Base-by-base conservation (phyloP, 345 rosid species). In the Brassica nigra region DNA sequence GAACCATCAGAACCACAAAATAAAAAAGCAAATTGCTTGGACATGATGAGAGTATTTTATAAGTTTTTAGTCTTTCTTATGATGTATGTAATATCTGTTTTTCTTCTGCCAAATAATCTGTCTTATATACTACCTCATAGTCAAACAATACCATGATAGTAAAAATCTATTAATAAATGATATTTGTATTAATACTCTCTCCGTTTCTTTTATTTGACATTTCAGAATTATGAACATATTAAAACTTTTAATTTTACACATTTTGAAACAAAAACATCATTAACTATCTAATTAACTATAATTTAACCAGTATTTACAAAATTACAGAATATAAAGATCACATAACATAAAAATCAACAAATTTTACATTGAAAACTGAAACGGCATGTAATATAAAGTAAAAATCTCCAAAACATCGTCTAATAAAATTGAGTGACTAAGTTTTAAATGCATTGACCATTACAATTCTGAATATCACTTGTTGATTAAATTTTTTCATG, bases 1-100 rank as follows among this genome's bases (percentile, higher is more conserved):
- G 37, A 72, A 72, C 76, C 37, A 59, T 72, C 36, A 39, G 4
- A 72, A 72, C 39, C 66, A 59, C n/a, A 8, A 28, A 2, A 37
- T 27, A 72, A 37, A 54, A 54, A 58, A 37, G 37, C 8, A 37
- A 37, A 14, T 59, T 58, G 36, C 29, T 70, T 70, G 0, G 74
- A 54, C 76, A 72, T 59, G 12, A 31, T 61, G 67, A 59, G 15
- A 71, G 20, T 44, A 4, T 27, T 61, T 23, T 61, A 10, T 61
- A 28, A 10, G 14, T 37, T 39, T 14, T 27, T 44, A 47, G 49
- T 23, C 6, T 68, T 44, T 23, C 59, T 68, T 44, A 28, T 27
- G 59, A n/a, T 63, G 23, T 63, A 67, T 39, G 71, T 42, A 42
- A 11, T 14, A 3, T 67, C 3, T 20, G 34, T 20, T 23, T 23